Evolutionary conservation across 805 yeast genomes (phyloP).

Genomic region (Wickerhamiella australiensis): DNA sequence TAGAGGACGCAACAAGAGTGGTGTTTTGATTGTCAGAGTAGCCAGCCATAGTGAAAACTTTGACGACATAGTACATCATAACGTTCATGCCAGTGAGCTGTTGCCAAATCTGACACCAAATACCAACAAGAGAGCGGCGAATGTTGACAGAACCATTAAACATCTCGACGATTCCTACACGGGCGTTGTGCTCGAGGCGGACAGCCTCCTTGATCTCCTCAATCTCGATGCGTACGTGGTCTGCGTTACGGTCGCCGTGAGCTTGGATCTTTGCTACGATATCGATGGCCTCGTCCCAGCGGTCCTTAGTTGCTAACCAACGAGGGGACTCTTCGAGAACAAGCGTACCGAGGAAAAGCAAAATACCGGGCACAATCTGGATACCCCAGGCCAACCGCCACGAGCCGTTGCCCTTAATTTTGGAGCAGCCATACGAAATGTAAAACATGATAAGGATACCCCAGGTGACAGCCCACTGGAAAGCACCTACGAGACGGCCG

Average conservation of each 20-base stretch:
- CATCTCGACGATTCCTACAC: slow-evolving; percentile 37
- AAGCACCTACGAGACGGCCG: slow-evolving; percentile 48
- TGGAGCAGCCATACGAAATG: slow-evolving; percentile 37
- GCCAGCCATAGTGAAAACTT: slow-evolving; percentile 38
- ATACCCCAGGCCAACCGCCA: slow-evolving; percentile 57
- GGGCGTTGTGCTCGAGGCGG: slow-evolving; percentile 39
- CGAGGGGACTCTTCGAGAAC: slow-evolving; percentile 34
- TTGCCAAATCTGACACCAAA: slow-evolving; percentile 36
- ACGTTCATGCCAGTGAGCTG: slow-evolving; percentile 65
- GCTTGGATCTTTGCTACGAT: slow-evolving; percentile 29
- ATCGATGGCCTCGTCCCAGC: slow-evolving; percentile 35
- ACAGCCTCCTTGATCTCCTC: slow-evolving; percentile 49
- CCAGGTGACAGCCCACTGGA: slow-evolving; percentile 51
- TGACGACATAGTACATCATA: slow-evolving; percentile 56
- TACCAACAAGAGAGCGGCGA: slow-evolving; percentile 27
- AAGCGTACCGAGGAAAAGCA: slow-evolving; percentile 35
- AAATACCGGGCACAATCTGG: slow-evolving; percentile 40
- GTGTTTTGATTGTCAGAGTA: slow-evolving; percentile 5
- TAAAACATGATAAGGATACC: slow-evolving; percentile 55
- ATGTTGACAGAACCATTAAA: slow-evolving; percentile 33
- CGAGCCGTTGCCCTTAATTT: slow-evolving; percentile 35
- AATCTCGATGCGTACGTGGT: slow-evolving; percentile 41
- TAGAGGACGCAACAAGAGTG: slow-evolving; percentile 40
- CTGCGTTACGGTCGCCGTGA: slow-evolving; percentile 24
- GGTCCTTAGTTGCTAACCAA: slow-evolving; percentile 37